phyloP scores from a whole-genome alignment of 2,329 filamentous ascomycete species.

The Colletotrichum sp. region DNA sequence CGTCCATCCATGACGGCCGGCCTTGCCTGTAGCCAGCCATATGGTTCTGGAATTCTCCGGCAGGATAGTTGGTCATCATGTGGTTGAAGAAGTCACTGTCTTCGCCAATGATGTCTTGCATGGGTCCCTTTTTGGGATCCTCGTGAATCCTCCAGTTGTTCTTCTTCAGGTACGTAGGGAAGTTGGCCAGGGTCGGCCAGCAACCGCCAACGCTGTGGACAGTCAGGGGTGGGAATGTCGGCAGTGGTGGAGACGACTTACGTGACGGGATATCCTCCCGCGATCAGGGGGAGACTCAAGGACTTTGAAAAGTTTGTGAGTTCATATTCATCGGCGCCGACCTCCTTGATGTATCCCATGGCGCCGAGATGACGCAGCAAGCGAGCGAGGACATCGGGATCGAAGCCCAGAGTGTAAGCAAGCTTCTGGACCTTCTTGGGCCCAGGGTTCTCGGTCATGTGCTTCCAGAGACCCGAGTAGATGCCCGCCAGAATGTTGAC shows the following conservation, averaged over 20 bases:
- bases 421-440: not conserved
- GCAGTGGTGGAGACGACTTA: slow-evolving; percentile 10
- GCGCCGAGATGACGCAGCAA: slow-evolving; percentile 38
- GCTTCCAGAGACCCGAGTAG: not conserved
- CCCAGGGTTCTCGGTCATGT: not conserved
- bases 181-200: slow-evolving; percentile 5
- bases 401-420: not conserved
- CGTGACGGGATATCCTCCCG: slow-evolving; percentile 32
- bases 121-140: not conserved
- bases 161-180: slow-evolving; percentile 6
- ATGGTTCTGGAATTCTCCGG: not conserved
- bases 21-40: slow-evolving; percentile 8
- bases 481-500: not conserved
- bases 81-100: slow-evolving; percentile 7
- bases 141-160: not conserved
- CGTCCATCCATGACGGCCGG: slow-evolving; percentile 15
- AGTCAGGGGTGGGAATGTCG: not conserved
- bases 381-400: slow-evolving; percentile 27
- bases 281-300: slow-evolving; percentile 24
- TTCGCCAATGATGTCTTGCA: not conserved
- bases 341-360: slow-evolving; percentile 37
- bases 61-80: not conserved
- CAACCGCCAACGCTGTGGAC: not conserved
- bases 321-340: slow-evolving; percentile 34
- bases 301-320: slow-evolving; percentile 34